Base-by-base conservation (phyloP, 2,329 filamentous ascomycete genomes). In the Trichoderma koningiopsis region DNA sequence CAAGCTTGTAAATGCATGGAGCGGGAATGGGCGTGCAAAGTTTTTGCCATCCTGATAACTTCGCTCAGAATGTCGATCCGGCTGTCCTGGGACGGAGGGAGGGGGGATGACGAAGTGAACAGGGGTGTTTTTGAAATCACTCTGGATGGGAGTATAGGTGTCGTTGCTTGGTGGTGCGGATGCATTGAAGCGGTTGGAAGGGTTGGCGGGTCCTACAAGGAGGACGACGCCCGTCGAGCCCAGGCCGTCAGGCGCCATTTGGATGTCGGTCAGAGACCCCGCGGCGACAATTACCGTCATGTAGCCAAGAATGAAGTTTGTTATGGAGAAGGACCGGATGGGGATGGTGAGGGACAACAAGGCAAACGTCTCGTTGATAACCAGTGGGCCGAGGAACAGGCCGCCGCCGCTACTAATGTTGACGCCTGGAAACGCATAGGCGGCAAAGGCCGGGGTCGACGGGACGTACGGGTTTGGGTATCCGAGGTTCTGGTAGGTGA, bases 291-390 rank as follows among this genome's bases (percentile, higher is more conserved):
- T 83, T 2, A 95, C 82, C 1, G 93, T 97, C 82, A 97, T 87
- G 82, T 93, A 97, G 1, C 93, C 94, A 5, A 97, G 83, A 0
- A 95, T 87, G 71, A 91, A 89, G 4, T 81, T 81, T 24, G 53
- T 80, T 77, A 2, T 86, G 85, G 2, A 84, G 84, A 76, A 91
- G 89, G 73, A 74, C 70, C 92, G 86, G 65, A 97, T 88, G 0
- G 94, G 92, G 19, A 95, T 81, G 0, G 94, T 97, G 70, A 97
- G 83, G 2, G 94, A 97, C 14, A 97, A 78, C 13, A 97, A 82
- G 27, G 92, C 92, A 72, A 91, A 92, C 0, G 88, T 88, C 56
- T 87, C 81, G 76, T 96, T 96, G 72, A 96, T 80, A 29, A 87
- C 83, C 69, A 92, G 83, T 0, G 94, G 94, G 0, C 94, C 94